Evolutionary conservation across 1,284 basidiomycete species (phyloP), one percentile per base, ranked within the genome.

Genomic region (Polyporus tsugae): DNA sequence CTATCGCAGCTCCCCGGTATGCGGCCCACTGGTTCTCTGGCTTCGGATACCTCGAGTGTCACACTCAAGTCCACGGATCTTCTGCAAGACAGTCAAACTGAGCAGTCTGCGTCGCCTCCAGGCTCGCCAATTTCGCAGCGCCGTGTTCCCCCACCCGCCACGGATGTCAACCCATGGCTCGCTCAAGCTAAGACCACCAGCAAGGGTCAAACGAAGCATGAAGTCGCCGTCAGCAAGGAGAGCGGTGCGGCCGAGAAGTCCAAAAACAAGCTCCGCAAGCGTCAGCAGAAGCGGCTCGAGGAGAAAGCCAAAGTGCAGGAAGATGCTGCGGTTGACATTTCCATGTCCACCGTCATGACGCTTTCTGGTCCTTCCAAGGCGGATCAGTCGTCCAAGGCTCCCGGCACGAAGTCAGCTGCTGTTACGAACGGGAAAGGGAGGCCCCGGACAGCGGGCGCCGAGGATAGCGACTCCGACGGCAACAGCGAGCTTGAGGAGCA

Each of bases 291-390:
- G 74, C 79, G 80, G 10, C 83, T 81, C 6, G 89, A 87, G 33
- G 89, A 87, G 67, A 84, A 83, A 69, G 85, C 82, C 69, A 87
- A 85, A 68, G 86, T 85, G 0, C 82, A 82, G 69, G 91, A 94
- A 49, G 95, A 97, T 72, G 93, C 92, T 0, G 78, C 81, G 4
- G 88, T 97, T 22, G 95, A 96, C 72, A 93, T 98, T 67, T 86
- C 88, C 10, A 75, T 89, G 68, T 83, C 88, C 66, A 82, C 86
- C 36, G 82, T 88, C 17, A 79, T 93, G 60, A 81, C 80, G 1
- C 70, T 86, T 11, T 63, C 70, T 6, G 75, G 75, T 29, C 66
- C 71, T n/a, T 61, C 70, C 17, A 75, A 66, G 33, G 69, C 73
- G 17, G 73, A 73, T 5, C 67, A 73, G 33, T 65, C 74, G 11